Evolutionary conservation across 768 basidiomycete genomes (phyloP).

Genomic region (Coprinopsis sp.): DNA sequence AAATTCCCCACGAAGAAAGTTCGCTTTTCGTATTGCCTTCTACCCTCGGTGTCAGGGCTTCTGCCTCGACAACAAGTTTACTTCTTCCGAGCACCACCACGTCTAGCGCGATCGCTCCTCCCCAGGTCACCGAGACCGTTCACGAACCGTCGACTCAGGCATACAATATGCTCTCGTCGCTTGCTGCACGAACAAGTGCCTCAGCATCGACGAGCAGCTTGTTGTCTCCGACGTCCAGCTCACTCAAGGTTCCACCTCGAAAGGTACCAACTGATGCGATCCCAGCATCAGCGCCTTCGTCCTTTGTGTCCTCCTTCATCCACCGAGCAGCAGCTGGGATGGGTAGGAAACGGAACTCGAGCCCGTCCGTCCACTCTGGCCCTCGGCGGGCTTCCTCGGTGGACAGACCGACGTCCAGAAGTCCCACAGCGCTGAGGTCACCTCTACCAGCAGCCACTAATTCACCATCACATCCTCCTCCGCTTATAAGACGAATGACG

Average conservation of each 20-base stretch:
- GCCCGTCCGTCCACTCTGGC: constrained; percentile 2
- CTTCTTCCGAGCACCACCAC: constrained; percentile 16
- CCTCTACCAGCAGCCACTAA: too few relatives aligned
- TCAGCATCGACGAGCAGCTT: not conserved
- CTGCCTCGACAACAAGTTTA: constrained; percentile 21
- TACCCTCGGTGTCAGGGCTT: constrained; percentile 58
- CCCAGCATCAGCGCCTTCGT: constrained; percentile 16
- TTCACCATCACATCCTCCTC: too few relatives aligned
- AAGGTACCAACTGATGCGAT: not conserved
- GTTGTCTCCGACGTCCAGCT: constrained; percentile 25
- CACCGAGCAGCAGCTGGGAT: constrained; percentile 3
- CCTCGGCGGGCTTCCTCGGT: constrained; percentile 6
- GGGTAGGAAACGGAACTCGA: constrained; percentile 10
- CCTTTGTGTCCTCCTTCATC: constrained; percentile 24
- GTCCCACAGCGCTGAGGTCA: too few relatives aligned
- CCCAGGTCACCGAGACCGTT: constrained; percentile 32
- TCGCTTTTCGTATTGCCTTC: constrained; percentile 56
- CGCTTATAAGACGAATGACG: constrained; percentile 41
- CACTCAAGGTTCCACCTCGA: constrained; percentile 29
- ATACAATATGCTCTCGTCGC: constrained; percentile 57
- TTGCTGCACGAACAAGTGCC: constrained; percentile 23
- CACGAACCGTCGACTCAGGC: constrained; percentile 49
- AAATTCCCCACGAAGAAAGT: not conserved
- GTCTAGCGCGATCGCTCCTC: constrained; percentile 17
- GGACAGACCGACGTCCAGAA: not conserved